Percentiles rank a stretch among this genome's conserved stretches.
These are phyloP conservation scores for Trichophyton rubrum DNA, from an alignment of 2,329 filamentous ascomycete species.

Conservation along the genomic window DNA sequence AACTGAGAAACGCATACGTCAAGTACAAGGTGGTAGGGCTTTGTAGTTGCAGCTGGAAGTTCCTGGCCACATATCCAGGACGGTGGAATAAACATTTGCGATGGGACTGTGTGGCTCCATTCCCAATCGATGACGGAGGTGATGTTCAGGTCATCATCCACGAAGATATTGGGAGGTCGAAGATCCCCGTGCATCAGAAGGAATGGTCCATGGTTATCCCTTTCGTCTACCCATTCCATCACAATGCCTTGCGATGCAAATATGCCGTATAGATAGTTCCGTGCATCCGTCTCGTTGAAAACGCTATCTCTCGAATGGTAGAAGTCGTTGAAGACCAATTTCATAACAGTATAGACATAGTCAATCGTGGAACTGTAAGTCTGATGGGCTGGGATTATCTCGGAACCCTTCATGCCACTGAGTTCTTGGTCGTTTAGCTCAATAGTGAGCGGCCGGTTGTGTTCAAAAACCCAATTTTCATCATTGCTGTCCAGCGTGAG, in stretches of 20 bases:
- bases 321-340: slow-evolving; percentile 8
- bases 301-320: slow-evolving; percentile 5
- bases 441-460: slow-evolving; percentile 6
- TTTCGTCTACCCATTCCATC: slow-evolving; percentile 10
- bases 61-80: slow-evolving; percentile 6
- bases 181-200: slow-evolving; percentile 12
- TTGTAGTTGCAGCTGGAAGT: background rate
- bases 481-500: slow-evolving; percentile 6
- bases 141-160: slow-evolving; percentile 9
- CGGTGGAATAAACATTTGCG: slow-evolving; percentile 7
- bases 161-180: slow-evolving; percentile 9
- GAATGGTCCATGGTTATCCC: slow-evolving; percentile 10
- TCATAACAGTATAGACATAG: slow-evolving; percentile 6
- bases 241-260: slow-evolving; percentile 5
- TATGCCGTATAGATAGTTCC: slow-evolving; percentile 9
- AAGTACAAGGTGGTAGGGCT: background rate
- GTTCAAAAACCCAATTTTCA: slow-evolving; percentile 6
- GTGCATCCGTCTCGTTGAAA: slow-evolving; percentile 9
- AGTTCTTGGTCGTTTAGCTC: slow-evolving; percentile 8
- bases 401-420: slow-evolving; percentile 1
- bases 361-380: slow-evolving; percentile 9
- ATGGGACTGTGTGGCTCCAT: slow-evolving; percentile 9
- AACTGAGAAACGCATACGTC: background rate
- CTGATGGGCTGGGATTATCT: slow-evolving; percentile 2
- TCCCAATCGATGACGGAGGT: slow-evolving; percentile 9